phyloP scores from a whole-genome alignment of 179 eudicot genomes.

The Patellifolia procumbens region DNA sequence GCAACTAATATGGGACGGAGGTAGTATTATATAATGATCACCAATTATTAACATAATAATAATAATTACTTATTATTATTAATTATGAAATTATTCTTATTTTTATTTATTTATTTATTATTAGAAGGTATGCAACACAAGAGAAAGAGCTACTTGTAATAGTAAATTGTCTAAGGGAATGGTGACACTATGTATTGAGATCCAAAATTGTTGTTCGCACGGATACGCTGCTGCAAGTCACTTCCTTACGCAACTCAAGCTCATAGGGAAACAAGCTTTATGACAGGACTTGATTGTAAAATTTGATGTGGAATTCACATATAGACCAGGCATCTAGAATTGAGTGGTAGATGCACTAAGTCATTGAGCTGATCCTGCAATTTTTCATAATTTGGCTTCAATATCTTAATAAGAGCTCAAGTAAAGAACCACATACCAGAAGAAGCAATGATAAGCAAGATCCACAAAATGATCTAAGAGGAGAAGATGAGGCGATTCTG shows the following conservation, averaged over 20 bases:
- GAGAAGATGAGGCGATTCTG: too few species aligned
- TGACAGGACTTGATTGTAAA: constrained; percentile 9
- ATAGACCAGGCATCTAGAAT: neutral
- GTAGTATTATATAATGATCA: too few species aligned
- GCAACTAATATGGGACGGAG: too few species aligned
- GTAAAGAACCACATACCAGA: too few species aligned
- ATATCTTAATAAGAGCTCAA: too few species aligned
- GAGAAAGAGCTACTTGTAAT: constrained; percentile 7
- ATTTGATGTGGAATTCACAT: neutral
- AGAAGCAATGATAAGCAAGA: too few species aligned
- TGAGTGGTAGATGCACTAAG: constrained; percentile 10
- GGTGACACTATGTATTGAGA: neutral
- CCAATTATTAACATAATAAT: too few species aligned
- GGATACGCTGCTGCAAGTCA: neutral
- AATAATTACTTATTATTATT: too few species aligned
- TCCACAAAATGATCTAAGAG: too few species aligned
- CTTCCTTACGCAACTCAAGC: neutral
- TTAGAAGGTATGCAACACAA: too few species aligned
- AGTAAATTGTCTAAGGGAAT: neutral
- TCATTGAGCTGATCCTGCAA: neutral
- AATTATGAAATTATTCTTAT: too few species aligned
- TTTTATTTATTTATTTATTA: too few species aligned
- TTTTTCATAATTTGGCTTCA: neutral
- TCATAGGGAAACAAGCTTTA: neutral
- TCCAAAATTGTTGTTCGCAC: neutral